Percentiles rank a stretch among this genome's conserved stretches.
These are phyloP conservation scores for Aspergillus bertholletiae DNA, from an alignment of 495 filamentous ascomycete species.

Conservation along the genomic window DNA sequence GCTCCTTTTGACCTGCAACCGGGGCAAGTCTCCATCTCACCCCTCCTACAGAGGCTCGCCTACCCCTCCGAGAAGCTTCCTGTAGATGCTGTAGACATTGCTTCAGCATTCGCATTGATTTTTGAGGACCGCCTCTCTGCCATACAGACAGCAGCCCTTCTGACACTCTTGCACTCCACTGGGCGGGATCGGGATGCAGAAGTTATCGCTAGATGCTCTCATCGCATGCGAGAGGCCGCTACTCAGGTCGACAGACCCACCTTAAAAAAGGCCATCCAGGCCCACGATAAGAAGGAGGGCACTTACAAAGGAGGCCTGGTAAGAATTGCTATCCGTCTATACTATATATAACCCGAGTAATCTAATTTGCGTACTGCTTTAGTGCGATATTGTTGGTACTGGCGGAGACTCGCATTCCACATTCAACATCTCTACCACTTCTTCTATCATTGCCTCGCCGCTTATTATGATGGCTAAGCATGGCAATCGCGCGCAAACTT, in stretches of 20 bases:
- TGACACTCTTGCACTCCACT: constrained; percentile 88
- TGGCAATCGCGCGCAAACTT: constrained; percentile 93
- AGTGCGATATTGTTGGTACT: constrained; percentile 98
- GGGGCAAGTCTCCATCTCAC: constrained; percentile 66
- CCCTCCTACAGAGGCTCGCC: constrained; percentile 72
- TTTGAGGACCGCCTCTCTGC: constrained; percentile 81
- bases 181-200: constrained; percentile 71
- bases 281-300: constrained; percentile 57
- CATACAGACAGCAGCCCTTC: constrained; percentile 76
- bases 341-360: not conserved
- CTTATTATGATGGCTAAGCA: constrained; percentile 85
- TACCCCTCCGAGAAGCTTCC: constrained; percentile 57
- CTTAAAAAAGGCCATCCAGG: constrained; percentile 54
- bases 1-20: constrained; percentile 22
- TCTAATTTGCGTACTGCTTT: constrained; percentile 6
- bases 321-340: constrained; percentile 14
- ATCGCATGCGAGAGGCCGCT: constrained; percentile 67
- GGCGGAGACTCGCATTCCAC: constrained; percentile 95
- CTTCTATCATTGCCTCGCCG: constrained; percentile 86
- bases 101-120: constrained; percentile 79
- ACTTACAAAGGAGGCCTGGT: constrained; percentile 69
- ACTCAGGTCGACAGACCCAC: constrained; percentile 58
- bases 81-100: constrained; percentile 77
- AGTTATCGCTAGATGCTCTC: constrained; percentile 74
- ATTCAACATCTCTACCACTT: constrained; percentile 94